These are phyloP conservation scores for Daldinia childiae DNA, from an alignment of 495 filamentous ascomycete species.

Conservation along the genomic window DNA sequence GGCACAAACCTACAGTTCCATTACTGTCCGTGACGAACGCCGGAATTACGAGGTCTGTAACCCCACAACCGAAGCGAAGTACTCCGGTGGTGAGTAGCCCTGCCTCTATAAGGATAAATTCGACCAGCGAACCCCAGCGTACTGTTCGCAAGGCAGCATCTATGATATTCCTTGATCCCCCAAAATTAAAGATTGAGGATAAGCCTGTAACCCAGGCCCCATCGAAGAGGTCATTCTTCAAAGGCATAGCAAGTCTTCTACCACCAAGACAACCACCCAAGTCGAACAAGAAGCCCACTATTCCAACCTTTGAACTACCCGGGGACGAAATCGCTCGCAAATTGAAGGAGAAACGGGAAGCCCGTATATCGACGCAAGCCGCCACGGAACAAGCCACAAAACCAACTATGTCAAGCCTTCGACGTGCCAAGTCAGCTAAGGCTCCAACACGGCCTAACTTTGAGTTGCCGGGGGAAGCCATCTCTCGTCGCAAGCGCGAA, in stretches of 20 bases:
- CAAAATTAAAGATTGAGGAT: constrained; percentile 44
- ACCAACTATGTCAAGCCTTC: constrained; percentile 47
- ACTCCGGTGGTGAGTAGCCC: constrained; percentile 25
- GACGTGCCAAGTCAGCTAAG: constrained; percentile 65
- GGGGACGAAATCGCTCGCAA: constrained; percentile 75
- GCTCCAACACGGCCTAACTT: constrained; percentile 70
- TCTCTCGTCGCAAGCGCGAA: constrained; percentile 74
- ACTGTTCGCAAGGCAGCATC: constrained; percentile 50
- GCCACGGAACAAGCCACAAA: constrained; percentile 49
- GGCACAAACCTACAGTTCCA: constrained; percentile 33
- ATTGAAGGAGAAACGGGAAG: constrained; percentile 62
- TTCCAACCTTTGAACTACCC: constrained; percentile 73
- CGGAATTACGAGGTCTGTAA: constrained; percentile 30
- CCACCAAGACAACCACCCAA: constrained; percentile 58
- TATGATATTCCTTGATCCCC: constrained; percentile 44
- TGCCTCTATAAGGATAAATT: constrained; percentile 38
- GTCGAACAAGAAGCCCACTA: constrained; percentile 70
- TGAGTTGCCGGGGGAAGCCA: constrained; percentile 76
- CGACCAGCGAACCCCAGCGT: constrained; percentile 41
- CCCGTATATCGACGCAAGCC: constrained; percentile 53
- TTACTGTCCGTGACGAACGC: constrained; percentile 19
- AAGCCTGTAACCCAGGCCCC: constrained; percentile 34
- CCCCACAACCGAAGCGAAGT: constrained; percentile 41
- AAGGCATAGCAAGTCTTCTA: constrained; percentile 54
- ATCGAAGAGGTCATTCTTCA: constrained; percentile 39